phyloP scores from a whole-genome alignment of 2,329 filamentous ascomycete species.

The Endothia cerciana region DNA sequence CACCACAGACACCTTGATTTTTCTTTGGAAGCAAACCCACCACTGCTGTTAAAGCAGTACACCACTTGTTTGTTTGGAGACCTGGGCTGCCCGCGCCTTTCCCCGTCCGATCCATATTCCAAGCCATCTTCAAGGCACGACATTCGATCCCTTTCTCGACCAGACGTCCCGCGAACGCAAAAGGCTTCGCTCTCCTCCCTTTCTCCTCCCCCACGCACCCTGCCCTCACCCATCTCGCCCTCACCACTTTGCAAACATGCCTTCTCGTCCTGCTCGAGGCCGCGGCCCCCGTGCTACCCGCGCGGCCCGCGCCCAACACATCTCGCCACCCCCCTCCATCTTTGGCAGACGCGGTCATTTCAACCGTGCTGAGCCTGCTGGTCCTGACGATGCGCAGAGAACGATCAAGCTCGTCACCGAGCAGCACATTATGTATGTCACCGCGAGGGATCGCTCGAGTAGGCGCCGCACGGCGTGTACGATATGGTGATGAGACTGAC shows the following conservation, averaged over 20 bases:
- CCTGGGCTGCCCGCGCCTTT: not conserved
- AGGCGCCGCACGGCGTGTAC: not conserved
- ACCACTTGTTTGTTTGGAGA: not conserved
- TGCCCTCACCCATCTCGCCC: not conserved
- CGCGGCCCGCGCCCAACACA: not conserved
- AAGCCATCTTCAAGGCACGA: not conserved
- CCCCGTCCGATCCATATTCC: not conserved
- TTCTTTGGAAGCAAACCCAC: too few relatives aligned
- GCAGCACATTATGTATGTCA: slow-evolving; percentile 78
- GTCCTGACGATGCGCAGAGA: slow-evolving; percentile 61
- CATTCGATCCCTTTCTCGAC: not conserved
- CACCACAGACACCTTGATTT: not conserved
- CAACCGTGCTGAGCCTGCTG: slow-evolving; percentile 20
- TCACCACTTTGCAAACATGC: slow-evolving; percentile 2
- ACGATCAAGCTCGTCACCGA: slow-evolving; percentile 91
- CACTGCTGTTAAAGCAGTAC: not conserved
- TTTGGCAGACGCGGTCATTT: not conserved
- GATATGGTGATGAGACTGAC: slow-evolving; percentile 30
- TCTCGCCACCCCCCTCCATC: not conserved
- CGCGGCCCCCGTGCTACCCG: not conserved
- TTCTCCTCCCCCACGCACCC: not conserved
- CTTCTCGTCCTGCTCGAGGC: not conserved
- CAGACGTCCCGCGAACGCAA: not conserved
- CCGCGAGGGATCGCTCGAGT: not conserved
- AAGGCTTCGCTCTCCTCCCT: not conserved